Base-by-base conservation (phyloP, 2,329 filamentous ascomycete species). In the Aaosphaeria pasadenensis region DNA sequence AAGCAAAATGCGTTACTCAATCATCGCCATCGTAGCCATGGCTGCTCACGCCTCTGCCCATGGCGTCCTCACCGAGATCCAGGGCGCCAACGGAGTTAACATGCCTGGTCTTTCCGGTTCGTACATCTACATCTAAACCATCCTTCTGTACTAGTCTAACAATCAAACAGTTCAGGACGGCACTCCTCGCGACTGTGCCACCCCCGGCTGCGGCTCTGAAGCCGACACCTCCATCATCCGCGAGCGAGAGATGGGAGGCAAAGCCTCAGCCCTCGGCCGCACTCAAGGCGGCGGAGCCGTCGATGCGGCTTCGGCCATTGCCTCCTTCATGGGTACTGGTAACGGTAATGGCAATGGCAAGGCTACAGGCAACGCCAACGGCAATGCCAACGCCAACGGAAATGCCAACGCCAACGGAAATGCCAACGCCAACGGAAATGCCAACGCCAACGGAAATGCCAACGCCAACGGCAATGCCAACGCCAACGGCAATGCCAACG, bases 171-270 rank as follows among this genome's bases (percentile, higher is more conserved):
- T 86, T 54, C 74, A 75, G 42, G 84, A 87, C 52, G 84, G 83
- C 59, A 87, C 84, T 52, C 85, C 84, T 44, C 83, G 85, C 61
- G 83, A 87, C 71, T 87, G 84, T 67, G 74, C 80, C 44, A 74
- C 73, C 58, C 82, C 84, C 57, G 54, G 66, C 41, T 87, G 83
- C 62, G 85, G 84, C 49, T 78, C 84, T n/a, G 79, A 87, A 66
- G 81, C 79, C 50, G 85, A 88, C 62, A 87, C 85, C n/a, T 76
- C 84, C 66, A 86, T 87, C 74, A 86, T 87, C 69, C 81, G 84
- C 35, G 70, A 79, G 51, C 69, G 73, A 9, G 84, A 87, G 70
- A 76, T 87, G 48, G 71, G 72, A 43, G 74, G 71, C 58, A 74
- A 77, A 56, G 82, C 80, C 33, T 77, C 75, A 32, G 75, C 85